Evolutionary conservation across 1,284 basidiomycete genomes (phyloP).

Genomic region (Ganoderma meredithae): DNA sequence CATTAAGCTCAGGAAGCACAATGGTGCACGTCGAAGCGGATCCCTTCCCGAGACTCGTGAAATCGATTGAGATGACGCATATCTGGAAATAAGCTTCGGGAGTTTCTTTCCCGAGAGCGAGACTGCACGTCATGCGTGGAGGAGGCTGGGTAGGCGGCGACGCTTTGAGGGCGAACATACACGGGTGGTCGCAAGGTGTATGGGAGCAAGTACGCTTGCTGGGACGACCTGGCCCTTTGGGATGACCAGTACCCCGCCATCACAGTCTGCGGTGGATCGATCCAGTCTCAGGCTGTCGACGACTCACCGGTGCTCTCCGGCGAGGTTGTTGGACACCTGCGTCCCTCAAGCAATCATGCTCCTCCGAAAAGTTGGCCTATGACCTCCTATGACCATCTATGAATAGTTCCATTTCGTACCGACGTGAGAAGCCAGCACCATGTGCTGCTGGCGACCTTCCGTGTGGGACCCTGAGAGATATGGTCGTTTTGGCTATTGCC

Average conservation of each 20-base stretch:
- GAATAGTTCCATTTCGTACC: not conserved
- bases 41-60: not conserved
- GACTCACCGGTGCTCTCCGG: not conserved
- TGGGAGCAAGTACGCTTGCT: not conserved
- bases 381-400: not conserved
- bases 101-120: not conserved
- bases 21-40: not conserved
- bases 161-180: not conserved
- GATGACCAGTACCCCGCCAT: not conserved
- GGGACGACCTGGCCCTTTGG: not conserved
- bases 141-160: not conserved
- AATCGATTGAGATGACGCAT: not conserved
- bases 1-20: not conserved
- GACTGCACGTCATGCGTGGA: not conserved
- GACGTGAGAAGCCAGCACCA: not conserved
- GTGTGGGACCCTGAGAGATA: slow-evolving; percentile 1
- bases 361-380: not conserved
- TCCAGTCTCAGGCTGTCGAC: not conserved
- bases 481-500: not conserved
- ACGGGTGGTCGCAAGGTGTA: not conserved
- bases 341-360: not conserved
- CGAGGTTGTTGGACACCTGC: not conserved
- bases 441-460: not conserved
- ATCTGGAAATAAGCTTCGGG: not conserved
- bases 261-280: not conserved